Conservation (phyloP, 2,329 filamentous ascomycete species). For the Eutypa lata region DNA sequence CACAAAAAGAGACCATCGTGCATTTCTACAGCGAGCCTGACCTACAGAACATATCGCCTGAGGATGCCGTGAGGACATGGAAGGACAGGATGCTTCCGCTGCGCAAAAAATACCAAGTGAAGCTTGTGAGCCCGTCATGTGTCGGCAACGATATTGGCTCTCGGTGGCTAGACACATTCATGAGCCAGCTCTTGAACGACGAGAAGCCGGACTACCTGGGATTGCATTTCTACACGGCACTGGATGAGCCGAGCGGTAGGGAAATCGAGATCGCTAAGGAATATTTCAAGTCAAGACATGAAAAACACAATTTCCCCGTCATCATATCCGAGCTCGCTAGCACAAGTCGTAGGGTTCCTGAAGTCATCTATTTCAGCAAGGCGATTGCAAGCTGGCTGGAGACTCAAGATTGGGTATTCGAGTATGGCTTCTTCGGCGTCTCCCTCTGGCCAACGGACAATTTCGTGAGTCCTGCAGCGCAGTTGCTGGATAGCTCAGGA, state of each 20-base stretch:
- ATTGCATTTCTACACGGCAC: conserved; percentile 33
- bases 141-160: conserved; percentile 31
- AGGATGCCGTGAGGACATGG: conserved; percentile 33
- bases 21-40: conserved; percentile 44
- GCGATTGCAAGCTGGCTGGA: conserved; percentile 37
- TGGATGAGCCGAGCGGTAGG: conserved; percentile 16
- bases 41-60: conserved; percentile 27
- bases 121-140: conserved; percentile 35
- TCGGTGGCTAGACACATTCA: conserved; percentile 34
- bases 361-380: conserved; percentile 34
- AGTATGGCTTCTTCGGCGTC: conserved; percentile 39
- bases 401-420: conserved; percentile 31
- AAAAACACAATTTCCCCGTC: conserved; percentile 29
- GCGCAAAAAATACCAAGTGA: conserved; percentile 11
- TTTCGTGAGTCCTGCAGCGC: conserved; percentile 39
- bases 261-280: conserved; percentile 28
- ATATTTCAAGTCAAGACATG: conserved; percentile 33
- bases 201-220: conserved; percentile 35
- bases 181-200: conserved; percentile 23
- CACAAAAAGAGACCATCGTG: conserved; percentile 23
- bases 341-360: conserved; percentile 29
- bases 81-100: conserved; percentile 28
- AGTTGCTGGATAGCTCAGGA: conserved; percentile 37
- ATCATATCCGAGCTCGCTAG: conserved; percentile 38
- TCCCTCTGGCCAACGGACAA: conserved; percentile 33